phyloP scores from a whole-genome alignment of 2,329 filamentous ascomycete genomes.

The Ceratocystis lukuohia region DNA sequence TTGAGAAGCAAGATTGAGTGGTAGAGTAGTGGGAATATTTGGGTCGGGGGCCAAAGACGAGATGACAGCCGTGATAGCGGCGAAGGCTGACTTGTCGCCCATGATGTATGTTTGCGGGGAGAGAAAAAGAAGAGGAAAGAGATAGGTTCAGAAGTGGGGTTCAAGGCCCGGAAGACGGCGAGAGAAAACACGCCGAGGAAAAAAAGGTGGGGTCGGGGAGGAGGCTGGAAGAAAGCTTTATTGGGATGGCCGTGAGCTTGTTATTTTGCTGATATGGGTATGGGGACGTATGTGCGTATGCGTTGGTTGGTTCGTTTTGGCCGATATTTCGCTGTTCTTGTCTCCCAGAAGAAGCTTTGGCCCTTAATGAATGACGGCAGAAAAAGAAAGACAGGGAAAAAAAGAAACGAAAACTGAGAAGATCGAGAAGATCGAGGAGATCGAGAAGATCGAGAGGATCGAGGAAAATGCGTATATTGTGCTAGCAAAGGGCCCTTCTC shows the following conservation, averaged over 20 bases:
- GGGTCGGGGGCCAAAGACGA: constrained; percentile 37
- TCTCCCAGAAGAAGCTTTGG: background rate
- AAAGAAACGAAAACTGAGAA: background rate
- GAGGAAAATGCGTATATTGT: no score
- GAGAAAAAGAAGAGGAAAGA: background rate
- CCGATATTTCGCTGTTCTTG: background rate
- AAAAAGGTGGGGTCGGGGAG: background rate
- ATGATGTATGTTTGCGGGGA: constrained; percentile 24
- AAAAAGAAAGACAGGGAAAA: background rate
- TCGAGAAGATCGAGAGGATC: no score
- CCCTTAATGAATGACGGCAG: background rate
- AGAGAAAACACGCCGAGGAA: background rate
- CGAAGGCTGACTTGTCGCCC: constrained; percentile 43
- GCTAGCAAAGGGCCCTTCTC: background rate
- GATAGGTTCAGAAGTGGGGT: background rate
- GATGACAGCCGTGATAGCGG: constrained; percentile 41
- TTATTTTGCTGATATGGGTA: background rate
- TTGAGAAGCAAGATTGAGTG: constrained; percentile 33
- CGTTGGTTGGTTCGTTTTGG: background rate
- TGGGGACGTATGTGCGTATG: background rate
- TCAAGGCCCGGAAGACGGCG: background rate
- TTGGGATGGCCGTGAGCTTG: background rate
- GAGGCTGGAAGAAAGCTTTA: background rate
- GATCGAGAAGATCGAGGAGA: no score
- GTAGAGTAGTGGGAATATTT: constrained; percentile 29